phyloP scores from a whole-genome alignment of 192 early-diverging fungal species.

The Chytriomyces hyalinus region DNA sequence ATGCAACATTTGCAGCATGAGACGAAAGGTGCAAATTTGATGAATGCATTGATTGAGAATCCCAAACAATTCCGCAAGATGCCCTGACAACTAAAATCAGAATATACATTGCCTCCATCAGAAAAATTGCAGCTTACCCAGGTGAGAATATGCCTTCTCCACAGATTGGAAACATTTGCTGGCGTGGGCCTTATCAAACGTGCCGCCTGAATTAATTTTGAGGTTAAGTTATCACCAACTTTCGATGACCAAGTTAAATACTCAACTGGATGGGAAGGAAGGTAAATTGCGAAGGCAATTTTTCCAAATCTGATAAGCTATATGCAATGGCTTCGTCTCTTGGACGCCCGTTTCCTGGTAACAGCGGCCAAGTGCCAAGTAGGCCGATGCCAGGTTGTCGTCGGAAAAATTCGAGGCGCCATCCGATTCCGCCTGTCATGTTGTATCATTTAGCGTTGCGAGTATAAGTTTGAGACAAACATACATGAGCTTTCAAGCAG shows the following conservation, averaged over 20 bases:
- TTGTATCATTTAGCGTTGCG: background rate
- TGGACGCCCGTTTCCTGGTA: conserved; percentile 43
- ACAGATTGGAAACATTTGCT: conserved; percentile 51
- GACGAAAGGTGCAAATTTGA: conserved; percentile 57
- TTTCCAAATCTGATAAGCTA: conserved; percentile 68
- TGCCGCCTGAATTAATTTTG: background rate
- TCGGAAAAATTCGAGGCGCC: conserved; percentile 42
- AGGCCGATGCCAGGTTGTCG: conserved; percentile 65
- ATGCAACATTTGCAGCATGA: conserved; percentile 67
- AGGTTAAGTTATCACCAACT: conserved; percentile 13
- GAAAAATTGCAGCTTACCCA: conserved; percentile 45
- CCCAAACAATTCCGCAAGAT: conserved; percentile 66
- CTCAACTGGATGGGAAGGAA: conserved; percentile 36
- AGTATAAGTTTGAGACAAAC: background rate
- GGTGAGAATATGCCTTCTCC: conserved; percentile 55
- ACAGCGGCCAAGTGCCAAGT: conserved; percentile 63
- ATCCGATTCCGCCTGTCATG: conserved; percentile 41
- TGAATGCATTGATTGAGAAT: conserved; percentile 59
- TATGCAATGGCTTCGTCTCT: conserved; percentile 50
- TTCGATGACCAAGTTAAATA: conserved; percentile 19
- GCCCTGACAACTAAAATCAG: conserved; percentile 26
- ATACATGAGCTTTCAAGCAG: conserved; percentile 30
- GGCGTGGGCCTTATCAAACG: conserved; percentile 34
- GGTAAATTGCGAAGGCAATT: conserved; percentile 53
- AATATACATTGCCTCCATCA: no score